These are phyloP conservation scores for Strobilomyces echinocephalus DNA, from an alignment of 768 basidiomycete genomes.

Conservation along the genomic window DNA sequence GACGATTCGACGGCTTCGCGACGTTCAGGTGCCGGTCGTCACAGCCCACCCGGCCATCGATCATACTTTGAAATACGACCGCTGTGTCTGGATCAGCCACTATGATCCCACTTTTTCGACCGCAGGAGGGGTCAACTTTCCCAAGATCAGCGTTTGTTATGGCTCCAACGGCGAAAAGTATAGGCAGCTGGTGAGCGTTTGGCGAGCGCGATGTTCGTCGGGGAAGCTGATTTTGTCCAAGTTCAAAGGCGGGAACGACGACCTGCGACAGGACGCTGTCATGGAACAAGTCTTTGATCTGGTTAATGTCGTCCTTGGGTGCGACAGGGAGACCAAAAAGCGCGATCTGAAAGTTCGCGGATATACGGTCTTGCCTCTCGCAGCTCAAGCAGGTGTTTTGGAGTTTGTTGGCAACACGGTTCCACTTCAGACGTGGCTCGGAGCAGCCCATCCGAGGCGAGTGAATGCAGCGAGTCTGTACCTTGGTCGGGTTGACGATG, in stretches of 20 bases:
- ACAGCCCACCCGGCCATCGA: conserved; percentile 71
- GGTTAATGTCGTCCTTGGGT: conserved; percentile 70
- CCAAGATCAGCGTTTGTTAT: conserved; percentile 73
- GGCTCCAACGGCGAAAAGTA: conserved; percentile 63
- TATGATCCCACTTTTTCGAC: conserved; percentile 57
- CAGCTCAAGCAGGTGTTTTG: conserved; percentile 73
- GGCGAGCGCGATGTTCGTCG: background rate
- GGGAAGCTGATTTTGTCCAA: conserved; percentile 28
- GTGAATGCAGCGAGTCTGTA: conserved; percentile 11
- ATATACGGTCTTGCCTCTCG: conserved; percentile 88
- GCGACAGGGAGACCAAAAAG: conserved; percentile 70
- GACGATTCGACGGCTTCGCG: conserved; percentile 43
- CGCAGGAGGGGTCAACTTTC: conserved; percentile 77
- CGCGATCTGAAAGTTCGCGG: conserved; percentile 72
- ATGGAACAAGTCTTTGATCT: conserved; percentile 98
- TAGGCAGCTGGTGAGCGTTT: conserved; percentile 68
- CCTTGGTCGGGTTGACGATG: background rate
- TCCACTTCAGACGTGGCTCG: conserved; percentile 61
- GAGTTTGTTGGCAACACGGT: conserved; percentile 85
- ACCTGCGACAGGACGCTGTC: conserved; percentile 94
- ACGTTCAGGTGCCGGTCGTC: conserved; percentile 77
- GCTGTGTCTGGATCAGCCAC: conserved; percentile 61
- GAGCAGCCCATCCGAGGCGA: conserved; percentile 56
- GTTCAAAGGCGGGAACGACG: conserved; percentile 93
- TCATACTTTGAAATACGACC: conserved; percentile 58